phyloP scores from a whole-genome alignment of 169 alveolate species.

The Babesia gibsoni region DNA sequence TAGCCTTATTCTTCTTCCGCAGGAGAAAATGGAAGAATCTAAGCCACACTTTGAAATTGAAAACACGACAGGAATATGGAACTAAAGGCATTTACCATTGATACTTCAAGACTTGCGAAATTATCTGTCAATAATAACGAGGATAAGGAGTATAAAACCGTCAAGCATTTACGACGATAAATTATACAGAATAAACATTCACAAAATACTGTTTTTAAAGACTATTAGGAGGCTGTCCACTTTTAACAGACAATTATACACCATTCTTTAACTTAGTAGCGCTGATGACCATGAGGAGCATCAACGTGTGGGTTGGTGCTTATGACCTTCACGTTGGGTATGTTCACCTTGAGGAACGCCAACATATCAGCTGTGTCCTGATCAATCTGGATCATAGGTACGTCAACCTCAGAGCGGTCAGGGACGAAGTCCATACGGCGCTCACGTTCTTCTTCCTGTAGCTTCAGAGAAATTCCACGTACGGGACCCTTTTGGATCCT shows the following conservation, averaged over 20 bases:
- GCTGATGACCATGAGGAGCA: conserved; percentile 17
- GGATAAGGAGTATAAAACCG: too few species aligned
- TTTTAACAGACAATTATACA: background rate
- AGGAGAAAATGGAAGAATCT: too few species aligned
- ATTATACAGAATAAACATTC: too few species aligned
- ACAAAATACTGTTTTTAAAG: too few species aligned
- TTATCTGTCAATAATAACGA: too few species aligned
- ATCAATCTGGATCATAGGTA: conserved; percentile 83
- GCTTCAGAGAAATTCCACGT: conserved; percentile 98
- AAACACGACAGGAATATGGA: too few species aligned
- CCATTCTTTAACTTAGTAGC: background rate
- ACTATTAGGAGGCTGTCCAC: background rate
- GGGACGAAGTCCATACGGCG: conserved; percentile 97
- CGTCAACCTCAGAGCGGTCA: conserved; percentile 90
- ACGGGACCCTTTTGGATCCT: conserved; percentile 99
- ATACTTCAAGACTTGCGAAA: too few species aligned
- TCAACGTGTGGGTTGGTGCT: conserved; percentile 52
- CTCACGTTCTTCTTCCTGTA: conserved; percentile 99
- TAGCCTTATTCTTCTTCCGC: too few species aligned
- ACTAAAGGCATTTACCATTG: too few species aligned
- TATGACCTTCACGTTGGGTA: conserved; percentile 76
- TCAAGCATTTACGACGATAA: too few species aligned
- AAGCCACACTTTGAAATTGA: too few species aligned
- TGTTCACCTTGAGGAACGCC: conserved; percentile 74
- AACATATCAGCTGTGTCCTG: conserved; percentile 88